phyloP scores from a whole-genome alignment of 192 early-diverging fungal species.

The Martensiomyces pterosporus region DNA sequence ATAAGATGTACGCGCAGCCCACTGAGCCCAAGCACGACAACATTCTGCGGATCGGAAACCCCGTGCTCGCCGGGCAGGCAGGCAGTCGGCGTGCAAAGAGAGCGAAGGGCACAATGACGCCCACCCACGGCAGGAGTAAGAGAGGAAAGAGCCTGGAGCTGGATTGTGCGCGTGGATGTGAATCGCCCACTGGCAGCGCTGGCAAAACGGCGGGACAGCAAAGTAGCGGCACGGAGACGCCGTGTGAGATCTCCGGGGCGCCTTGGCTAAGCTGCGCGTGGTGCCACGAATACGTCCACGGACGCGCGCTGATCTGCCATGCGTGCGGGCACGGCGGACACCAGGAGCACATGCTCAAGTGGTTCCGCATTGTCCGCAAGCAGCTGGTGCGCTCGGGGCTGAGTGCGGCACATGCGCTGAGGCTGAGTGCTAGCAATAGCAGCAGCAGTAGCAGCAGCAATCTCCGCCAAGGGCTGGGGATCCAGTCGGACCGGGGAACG shows the following conservation, averaged over 20 bases:
- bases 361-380: conserved; percentile 34
- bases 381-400: conserved; percentile 28
- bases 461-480: conserved; percentile 3
- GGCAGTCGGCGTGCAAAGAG: background rate
- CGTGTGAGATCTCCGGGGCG: conserved; percentile 10
- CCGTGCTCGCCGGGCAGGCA: background rate
- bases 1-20: conserved; percentile 40
- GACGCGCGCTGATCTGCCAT: conserved; percentile 46
- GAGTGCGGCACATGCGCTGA: conserved; percentile 4
- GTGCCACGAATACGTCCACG: conserved; percentile 50
- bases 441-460: conserved; percentile 29
- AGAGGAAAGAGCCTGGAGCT: too few species aligned
- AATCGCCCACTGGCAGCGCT: background rate
- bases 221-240: background rate
- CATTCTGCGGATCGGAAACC: conserved; percentile 21
- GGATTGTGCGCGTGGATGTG: too few species aligned
- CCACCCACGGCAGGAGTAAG: too few species aligned
- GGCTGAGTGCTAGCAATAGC: conserved; percentile 4
- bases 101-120: too few species aligned
- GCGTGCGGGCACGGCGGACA: conserved; percentile 49
- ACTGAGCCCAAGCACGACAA: conserved; percentile 31
- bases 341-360: conserved; percentile 45
- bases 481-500: background rate
- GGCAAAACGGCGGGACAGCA: background rate
- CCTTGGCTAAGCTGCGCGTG: conserved; percentile 43